phyloP scores from a whole-genome alignment of 352 stramenopile genomes.

The Globisporangium paddicum region DNA sequence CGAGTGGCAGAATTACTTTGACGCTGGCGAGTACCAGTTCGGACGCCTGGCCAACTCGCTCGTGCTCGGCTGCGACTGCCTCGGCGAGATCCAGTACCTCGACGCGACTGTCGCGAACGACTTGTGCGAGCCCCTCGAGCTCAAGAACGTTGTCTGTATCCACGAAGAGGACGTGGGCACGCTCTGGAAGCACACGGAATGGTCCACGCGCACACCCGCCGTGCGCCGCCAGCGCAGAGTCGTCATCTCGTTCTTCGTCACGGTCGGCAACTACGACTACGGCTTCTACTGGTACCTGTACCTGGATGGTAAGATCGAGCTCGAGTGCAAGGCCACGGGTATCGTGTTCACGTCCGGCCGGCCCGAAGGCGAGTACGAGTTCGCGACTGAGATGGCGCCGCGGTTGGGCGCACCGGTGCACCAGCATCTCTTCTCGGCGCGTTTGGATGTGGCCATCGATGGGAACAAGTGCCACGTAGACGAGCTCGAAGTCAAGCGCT shows the following conservation, averaged over 20 bases:
- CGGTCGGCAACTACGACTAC: slow-evolving; percentile 87
- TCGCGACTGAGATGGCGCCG: slow-evolving; percentile 38
- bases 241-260: slow-evolving; percentile 81
- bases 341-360: slow-evolving; percentile 78
- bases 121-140: slow-evolving; percentile 36
- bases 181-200: slow-evolving; percentile 74
- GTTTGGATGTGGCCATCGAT: slow-evolving; percentile 73
- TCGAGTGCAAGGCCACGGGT: slow-evolving; percentile 78
- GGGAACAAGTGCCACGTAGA: slow-evolving; percentile 40
- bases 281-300: slow-evolving; percentile 75
- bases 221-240: slow-evolving; percentile 70
- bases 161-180: slow-evolving; percentile 80
- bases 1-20: slow-evolving; percentile 83
- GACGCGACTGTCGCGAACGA: slow-evolving; percentile 62
- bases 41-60: slow-evolving; percentile 75
- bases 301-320: slow-evolving; percentile 72
- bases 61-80: slow-evolving; percentile 79
- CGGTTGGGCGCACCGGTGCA: slow-evolving; percentile 60
- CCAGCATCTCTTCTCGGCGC: slow-evolving; percentile 76
- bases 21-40: slow-evolving; percentile 79
- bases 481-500: slow-evolving; percentile 48
- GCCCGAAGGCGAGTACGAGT: slow-evolving; percentile 47
- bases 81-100: slow-evolving; percentile 83
- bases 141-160: slow-evolving; percentile 78
- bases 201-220: slow-evolving; percentile 20